phyloP scores from a whole-genome alignment of 2,329 filamentous ascomycete genomes.

The Fusarium sp. region DNA sequence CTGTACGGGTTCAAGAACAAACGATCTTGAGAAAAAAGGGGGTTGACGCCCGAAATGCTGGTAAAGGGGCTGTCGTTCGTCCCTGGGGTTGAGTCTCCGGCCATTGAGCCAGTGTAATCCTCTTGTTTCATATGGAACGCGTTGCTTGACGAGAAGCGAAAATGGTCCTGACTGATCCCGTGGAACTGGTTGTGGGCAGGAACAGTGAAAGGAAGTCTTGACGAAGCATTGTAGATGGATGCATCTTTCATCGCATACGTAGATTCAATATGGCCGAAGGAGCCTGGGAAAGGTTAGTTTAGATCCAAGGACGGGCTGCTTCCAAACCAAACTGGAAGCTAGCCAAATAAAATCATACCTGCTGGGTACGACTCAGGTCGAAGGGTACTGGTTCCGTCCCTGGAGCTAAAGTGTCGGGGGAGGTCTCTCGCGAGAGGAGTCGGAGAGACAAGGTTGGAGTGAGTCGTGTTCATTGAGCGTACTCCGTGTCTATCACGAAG shows the following conservation, averaged over 20 bases:
- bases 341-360: constrained; percentile 15
- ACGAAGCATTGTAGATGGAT: constrained; percentile 48
- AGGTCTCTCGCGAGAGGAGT: constrained; percentile 48
- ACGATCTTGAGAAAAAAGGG: constrained; percentile 50
- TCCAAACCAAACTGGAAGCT: not conserved
- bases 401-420: constrained; percentile 40
- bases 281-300: constrained; percentile 39
- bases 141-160: constrained; percentile 40
- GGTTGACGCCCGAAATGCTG: constrained; percentile 47
- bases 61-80: constrained; percentile 44
- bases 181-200: constrained; percentile 40
- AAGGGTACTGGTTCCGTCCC: constrained; percentile 38
- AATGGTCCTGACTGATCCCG: constrained; percentile 43
- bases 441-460: constrained; percentile 55
- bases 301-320: not conserved
- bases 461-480: constrained; percentile 53
- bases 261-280: constrained; percentile 45
- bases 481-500: constrained; percentile 50
- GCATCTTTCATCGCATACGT: constrained; percentile 47
- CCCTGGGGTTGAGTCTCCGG: constrained; percentile 36
- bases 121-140: constrained; percentile 47
- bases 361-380: constrained; percentile 34
- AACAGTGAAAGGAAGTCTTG: constrained; percentile 46
- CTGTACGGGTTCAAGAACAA: constrained; percentile 45
- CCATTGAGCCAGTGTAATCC: constrained; percentile 36